A percentile compares a stretch with the other conserved stretches of the same genome.
Conservation (phyloP, 163 green algal species). For the Scenedesmus sp. region DNA sequence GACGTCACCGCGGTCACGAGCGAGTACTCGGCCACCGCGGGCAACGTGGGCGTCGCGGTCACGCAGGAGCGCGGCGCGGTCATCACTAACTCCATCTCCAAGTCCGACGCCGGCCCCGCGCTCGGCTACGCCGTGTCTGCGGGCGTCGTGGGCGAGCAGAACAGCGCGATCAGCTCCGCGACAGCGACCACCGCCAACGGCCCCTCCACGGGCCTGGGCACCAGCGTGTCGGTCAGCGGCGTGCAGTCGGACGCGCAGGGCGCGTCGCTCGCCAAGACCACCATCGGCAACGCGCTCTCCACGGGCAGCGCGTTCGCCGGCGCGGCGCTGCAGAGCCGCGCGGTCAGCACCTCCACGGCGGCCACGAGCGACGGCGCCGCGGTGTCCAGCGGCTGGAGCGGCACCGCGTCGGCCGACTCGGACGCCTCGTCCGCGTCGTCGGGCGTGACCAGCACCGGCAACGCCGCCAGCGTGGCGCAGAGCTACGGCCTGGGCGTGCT, state of each 20-base stretch:
- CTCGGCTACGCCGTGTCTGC: neutral
- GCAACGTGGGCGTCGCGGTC: conserved; percentile 12
- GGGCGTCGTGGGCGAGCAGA: neutral
- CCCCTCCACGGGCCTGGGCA: neutral
- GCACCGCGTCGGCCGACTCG: neutral
- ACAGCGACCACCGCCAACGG: conserved; percentile 17
- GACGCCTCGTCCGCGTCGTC: conserved; percentile 1
- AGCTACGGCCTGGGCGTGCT: conserved; percentile 14
- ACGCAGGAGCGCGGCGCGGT: neutral
- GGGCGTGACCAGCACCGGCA: conserved; percentile 11
- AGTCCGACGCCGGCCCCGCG: conserved; percentile 4
- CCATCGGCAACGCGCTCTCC: conserved; percentile 10
- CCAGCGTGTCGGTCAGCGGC: neutral
- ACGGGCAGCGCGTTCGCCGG: neutral
- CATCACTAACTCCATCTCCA: conserved; percentile 2
- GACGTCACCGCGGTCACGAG: conserved; percentile 3
- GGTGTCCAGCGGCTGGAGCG: neutral
- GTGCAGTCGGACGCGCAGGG: conserved; percentile 11
- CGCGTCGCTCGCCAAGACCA: conserved; percentile 1
- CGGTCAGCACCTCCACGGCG: conserved; percentile 9
- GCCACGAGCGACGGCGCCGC: conserved; percentile 4
- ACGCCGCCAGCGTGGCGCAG: neutral
- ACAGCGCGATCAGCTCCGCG: conserved; percentile 1
- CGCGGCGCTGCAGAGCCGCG: neutral
- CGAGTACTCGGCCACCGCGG: conserved; percentile 28